Evolutionary conservation across 2,329 filamentous ascomycete genomes (phyloP), one percentile per base, ranked within the genome.

Genomic region (Ceratocystis albifundus): DNA sequence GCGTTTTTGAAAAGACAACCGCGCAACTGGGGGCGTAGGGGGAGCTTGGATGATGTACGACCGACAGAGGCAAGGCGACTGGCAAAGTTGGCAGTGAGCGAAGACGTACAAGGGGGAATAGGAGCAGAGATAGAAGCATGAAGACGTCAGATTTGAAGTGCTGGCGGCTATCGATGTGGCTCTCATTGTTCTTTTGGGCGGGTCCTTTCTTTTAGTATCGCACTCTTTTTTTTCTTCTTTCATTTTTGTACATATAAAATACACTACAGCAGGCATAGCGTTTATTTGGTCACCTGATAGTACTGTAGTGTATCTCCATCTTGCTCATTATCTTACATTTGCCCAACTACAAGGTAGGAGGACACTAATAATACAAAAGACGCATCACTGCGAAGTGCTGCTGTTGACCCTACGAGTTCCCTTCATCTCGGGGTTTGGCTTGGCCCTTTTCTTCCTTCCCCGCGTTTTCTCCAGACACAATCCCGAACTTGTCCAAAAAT

Each of bases 1-100:
- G 94, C 94, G 0, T 99, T 99, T 74, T 78, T 99, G 68, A 96
- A 93, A 77, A 80, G 91, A 59, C 90, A 96, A 76, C 93, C 93
- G 0, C 82, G 82, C 69, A 95, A 96, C 72, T 97, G 93, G 93
- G 92, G 92, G 0, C 82, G 93, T 50, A 82, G 91, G 68, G 88
- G 86, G 65, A 95, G 89, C 72, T 79, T 92, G 46, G 88, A 91
- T 69, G 80, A 79, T 61, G 72, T 66, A n/a, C 65, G 55, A 6
- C 45, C 63, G 3, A 67, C 74, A n/a, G 74, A 75, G 69, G 69
- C 71, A 44, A 71, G 74, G 55, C 69, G 74, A 69, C 69, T 71
- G 25, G 70, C 65, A 17, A 69, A 68, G 3, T 62, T 57, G 3
- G 67, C 63, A 8, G 67, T 20, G 1, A 67, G 46, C n/a, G 67